A percentile compares a stretch with the other conserved stretches of the same genome.
phyloP scores from a whole-genome alignment of 495 filamentous ascomycete species.

The Daldinia bambusicola region DNA sequence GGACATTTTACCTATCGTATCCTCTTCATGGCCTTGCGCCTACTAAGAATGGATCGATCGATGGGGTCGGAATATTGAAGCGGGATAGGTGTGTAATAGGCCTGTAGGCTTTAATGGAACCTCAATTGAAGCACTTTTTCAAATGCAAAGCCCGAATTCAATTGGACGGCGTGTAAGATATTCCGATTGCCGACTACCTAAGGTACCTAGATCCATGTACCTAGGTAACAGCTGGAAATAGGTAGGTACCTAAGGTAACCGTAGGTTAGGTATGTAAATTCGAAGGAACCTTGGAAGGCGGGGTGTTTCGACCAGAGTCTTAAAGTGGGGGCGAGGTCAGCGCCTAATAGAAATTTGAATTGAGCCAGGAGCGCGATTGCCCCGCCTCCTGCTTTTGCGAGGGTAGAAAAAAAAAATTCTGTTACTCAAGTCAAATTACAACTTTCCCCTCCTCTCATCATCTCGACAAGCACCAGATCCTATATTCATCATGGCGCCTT shows the following conservation, averaged over 20 bases:
- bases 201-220: too few species aligned
- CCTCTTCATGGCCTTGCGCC: slow-evolving; percentile 43
- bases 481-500: slow-evolving; percentile 73
- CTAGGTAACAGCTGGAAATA: too few species aligned
- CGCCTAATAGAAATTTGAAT: slow-evolving; percentile 41
- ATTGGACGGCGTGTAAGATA: slow-evolving; percentile 33
- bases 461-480: slow-evolving; percentile 49
- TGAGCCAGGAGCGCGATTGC: slow-evolving; percentile 38
- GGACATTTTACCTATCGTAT: slow-evolving; percentile 46
- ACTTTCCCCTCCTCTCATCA: slow-evolving; percentile 48
- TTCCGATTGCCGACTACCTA: slow-evolving; percentile 24
- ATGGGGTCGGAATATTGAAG: slow-evolving; percentile 2
- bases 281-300: background rate
- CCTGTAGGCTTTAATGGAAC: background rate
- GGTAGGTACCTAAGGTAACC: too few species aligned
- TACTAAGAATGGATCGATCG: slow-evolving; percentile 4
- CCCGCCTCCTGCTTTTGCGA: slow-evolving; percentile 45
- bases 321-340: slow-evolving; percentile 24
- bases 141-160: slow-evolving; percentile 19
- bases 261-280: background rate
- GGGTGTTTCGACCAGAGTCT: slow-evolving; percentile 22
- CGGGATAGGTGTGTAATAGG: background rate
- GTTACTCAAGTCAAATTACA: slow-evolving; percentile 44
- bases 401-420: slow-evolving; percentile 42
- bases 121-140: slow-evolving; percentile 32